Percentiles rank a stretch among this genome's conserved stretches.
Conservation (phyloP, 2,329 filamentous ascomycete genomes). For the Chlorencoelia australis region DNA sequence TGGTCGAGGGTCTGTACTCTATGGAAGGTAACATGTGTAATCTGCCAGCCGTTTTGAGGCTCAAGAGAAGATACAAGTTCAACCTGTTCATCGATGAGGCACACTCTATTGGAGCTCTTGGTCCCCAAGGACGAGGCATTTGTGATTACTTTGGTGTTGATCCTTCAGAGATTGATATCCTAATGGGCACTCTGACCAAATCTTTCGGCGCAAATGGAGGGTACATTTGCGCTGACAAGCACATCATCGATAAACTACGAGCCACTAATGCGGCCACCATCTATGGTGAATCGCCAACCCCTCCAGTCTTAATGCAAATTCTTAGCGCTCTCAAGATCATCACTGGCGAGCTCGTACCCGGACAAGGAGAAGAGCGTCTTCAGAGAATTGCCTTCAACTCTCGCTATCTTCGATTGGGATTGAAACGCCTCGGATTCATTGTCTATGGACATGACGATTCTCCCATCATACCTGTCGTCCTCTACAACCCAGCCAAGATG, state of each 20-base stretch:
- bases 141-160: slow-evolving; percentile 96
- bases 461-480: slow-evolving; percentile 85
- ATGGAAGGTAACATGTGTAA: slow-evolving; percentile 99
- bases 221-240: slow-evolving; percentile 82
- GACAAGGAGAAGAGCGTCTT: slow-evolving; percentile 89
- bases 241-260: slow-evolving; percentile 85
- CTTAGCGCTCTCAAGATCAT: slow-evolving; percentile 80
- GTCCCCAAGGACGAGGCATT: slow-evolving; percentile 79
- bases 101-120: slow-evolving; percentile 88
- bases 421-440: slow-evolving; percentile 95
- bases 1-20: slow-evolving; percentile 93
- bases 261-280: slow-evolving; percentile 77
- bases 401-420: slow-evolving; percentile 89
- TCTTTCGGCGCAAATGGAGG: slow-evolving; percentile 97
- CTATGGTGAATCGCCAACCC: slow-evolving; percentile 79
- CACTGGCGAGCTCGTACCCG: slow-evolving; percentile 73
- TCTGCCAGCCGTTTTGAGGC: slow-evolving; percentile 73
- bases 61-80: slow-evolving; percentile 97
- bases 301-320: slow-evolving; percentile 86
- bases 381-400: slow-evolving; percentile 98
- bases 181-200: slow-evolving; percentile 98
- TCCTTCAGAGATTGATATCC: slow-evolving; percentile 77
- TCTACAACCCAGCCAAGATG: slow-evolving; percentile 99
- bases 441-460: slow-evolving; percentile 97
- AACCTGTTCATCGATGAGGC: slow-evolving; percentile 92